Conservation (phyloP, 2,329 filamentous ascomycete genomes). For the Bipolaris sorokiniana region DNA sequence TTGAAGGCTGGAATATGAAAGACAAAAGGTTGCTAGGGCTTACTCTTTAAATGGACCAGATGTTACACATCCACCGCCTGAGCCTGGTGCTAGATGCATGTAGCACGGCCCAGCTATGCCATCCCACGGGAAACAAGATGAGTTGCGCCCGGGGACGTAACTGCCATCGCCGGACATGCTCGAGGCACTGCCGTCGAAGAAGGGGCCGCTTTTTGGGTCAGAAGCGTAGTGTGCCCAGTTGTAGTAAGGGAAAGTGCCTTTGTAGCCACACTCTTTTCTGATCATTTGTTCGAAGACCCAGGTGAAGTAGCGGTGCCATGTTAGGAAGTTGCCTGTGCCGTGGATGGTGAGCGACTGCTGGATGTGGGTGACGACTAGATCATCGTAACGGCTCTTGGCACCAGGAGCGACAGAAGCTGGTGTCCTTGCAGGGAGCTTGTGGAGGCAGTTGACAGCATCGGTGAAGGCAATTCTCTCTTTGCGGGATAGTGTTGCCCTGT, state of each 20-base stretch:
- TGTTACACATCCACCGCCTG: constrained; percentile 62
- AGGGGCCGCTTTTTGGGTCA: constrained; percentile 54
- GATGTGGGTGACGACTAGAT: constrained; percentile 43
- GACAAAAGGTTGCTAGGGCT: background rate
- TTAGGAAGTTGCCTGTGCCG: constrained; percentile 39
- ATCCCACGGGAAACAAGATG: constrained; percentile 29
- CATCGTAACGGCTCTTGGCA: constrained; percentile 40
- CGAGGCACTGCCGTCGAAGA: constrained; percentile 62
- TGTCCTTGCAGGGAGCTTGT: constrained; percentile 30
- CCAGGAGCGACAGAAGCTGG: constrained; percentile 29
- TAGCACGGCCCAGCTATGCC: constrained; percentile 2
- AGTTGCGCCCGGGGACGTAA: constrained; percentile 34
- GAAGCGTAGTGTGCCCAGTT: constrained; percentile 58
- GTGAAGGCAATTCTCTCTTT: constrained; percentile 39
- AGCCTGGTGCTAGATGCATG: constrained; percentile 42
- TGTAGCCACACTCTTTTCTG: constrained; percentile 51
- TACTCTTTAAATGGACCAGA: constrained; percentile 59
- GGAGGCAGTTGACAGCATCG: constrained; percentile 39
- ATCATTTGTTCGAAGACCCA: constrained; percentile 52
- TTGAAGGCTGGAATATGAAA: background rate
- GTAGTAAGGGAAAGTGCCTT: constrained; percentile 55
- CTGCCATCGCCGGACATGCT: constrained; percentile 56
- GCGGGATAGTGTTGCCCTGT: constrained; percentile 26
- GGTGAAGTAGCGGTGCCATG: constrained; percentile 52
- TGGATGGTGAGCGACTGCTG: constrained; percentile 40